Conservation (phyloP, 1,284 basidiomycete species). For the Apiotrichum siamense region DNA sequence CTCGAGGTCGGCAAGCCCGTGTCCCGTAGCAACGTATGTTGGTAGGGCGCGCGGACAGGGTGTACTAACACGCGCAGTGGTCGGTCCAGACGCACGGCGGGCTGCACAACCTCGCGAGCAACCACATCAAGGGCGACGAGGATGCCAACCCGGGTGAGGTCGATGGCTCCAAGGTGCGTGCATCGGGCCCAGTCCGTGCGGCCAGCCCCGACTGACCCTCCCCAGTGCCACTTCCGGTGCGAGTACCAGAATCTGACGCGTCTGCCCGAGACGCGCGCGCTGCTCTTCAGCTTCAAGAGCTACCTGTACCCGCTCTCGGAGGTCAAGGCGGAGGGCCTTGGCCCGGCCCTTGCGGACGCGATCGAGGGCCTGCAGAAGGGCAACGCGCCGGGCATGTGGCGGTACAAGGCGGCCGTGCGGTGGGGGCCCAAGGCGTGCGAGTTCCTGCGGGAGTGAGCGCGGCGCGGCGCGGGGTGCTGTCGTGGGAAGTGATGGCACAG, state of each 20-base stretch:
- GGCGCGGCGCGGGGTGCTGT: too few species aligned
- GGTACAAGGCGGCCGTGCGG: slow-evolving; percentile 13
- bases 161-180: slow-evolving; percentile 3
- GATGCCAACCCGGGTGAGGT: neutral
- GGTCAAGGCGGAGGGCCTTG: slow-evolving; percentile 10
- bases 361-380: slow-evolving; percentile 14
- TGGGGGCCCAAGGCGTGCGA: slow-evolving; percentile 9
- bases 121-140: slow-evolving; percentile 8
- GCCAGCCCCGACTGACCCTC: neutral
- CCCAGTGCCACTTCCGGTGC: slow-evolving; percentile 8
- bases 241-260: slow-evolving; percentile 15
- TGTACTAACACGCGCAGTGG: slow-evolving; percentile 9
- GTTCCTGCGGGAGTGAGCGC: slow-evolving; percentile 8
- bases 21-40: slow-evolving; percentile 6
- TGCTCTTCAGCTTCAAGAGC: slow-evolving; percentile 16
- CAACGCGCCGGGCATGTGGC: slow-evolving; percentile 16
- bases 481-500: too few species aligned
- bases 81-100: slow-evolving; percentile 10
- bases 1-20: slow-evolving; percentile 13
- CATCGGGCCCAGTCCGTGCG: neutral
- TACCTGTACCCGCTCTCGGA: slow-evolving; percentile 10
- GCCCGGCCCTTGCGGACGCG: slow-evolving; percentile 9
- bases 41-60: too few species aligned
- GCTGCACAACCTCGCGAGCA: slow-evolving; percentile 6
- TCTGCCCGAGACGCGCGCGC: slow-evolving; percentile 4